Evolutionary conservation across 768 basidiomycete genomes (phyloP).

Genomic region (Tremella yokohamensis): DNA sequence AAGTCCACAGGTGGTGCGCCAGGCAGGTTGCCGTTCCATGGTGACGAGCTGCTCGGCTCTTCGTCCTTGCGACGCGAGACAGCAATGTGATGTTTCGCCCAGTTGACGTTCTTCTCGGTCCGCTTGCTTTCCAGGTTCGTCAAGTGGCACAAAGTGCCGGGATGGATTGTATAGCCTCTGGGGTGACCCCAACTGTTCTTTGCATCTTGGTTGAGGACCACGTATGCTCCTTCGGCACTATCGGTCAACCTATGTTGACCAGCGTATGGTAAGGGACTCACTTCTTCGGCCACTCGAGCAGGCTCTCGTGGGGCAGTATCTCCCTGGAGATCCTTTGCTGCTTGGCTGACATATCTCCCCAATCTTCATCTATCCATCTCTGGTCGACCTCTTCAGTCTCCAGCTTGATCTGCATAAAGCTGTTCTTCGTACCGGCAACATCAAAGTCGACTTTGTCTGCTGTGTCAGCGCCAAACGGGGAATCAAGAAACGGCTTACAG

Average conservation of each 20-base stretch:
- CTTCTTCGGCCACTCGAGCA: slow-evolving; percentile 59
- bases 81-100: slow-evolving; percentile 64
- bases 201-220: slow-evolving; percentile 59
- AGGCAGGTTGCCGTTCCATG: slow-evolving; percentile 66
- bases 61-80: slow-evolving; percentile 62
- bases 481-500: slow-evolving; percentile 54
- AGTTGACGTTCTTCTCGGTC: slow-evolving; percentile 62
- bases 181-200: slow-evolving; percentile 61
- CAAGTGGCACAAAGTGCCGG: slow-evolving; percentile 59
- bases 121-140: slow-evolving; percentile 59
- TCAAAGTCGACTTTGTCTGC: slow-evolving; percentile 62
- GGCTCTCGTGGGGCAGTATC: slow-evolving; percentile 40
- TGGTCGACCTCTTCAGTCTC: slow-evolving; percentile 56
- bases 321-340: slow-evolving; percentile 19
- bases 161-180: slow-evolving; percentile 63
- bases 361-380: slow-evolving; percentile 60
- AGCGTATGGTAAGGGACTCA: slow-evolving; percentile 16
- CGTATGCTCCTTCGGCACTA: slow-evolving; percentile 58
- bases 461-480: background rate
- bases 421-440: slow-evolving; percentile 61
- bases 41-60: slow-evolving; percentile 60
- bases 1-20: slow-evolving; percentile 49
- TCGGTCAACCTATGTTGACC: background rate
- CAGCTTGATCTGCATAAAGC: slow-evolving; percentile 58
- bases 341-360: slow-evolving; percentile 26